These are phyloP conservation scores for Teratosphaeriaceae sp. DNA, from an alignment of 2,329 filamentous ascomycete species.

Conservation along the genomic window DNA sequence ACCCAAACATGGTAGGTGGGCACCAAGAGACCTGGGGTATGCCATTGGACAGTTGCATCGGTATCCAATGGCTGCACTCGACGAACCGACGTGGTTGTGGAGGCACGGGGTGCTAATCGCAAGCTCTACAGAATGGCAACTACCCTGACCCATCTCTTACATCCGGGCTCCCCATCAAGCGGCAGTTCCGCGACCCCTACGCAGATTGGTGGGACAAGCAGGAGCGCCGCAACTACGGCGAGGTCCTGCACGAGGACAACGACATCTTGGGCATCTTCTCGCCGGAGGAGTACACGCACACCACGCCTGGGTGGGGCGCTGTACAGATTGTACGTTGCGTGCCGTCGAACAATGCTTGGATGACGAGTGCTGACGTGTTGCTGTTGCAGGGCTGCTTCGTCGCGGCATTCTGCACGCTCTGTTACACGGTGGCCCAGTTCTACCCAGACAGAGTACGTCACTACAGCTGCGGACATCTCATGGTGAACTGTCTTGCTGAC, in stretches of 20 bases:
- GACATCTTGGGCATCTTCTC: slow-evolving; percentile 88
- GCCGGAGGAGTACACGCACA: slow-evolving; percentile 82
- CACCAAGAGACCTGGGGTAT: no score
- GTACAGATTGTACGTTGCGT: slow-evolving; percentile 36
- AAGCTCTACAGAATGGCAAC: slow-evolving; percentile 64
- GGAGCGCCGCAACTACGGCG: slow-evolving; percentile 93
- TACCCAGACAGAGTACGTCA: slow-evolving; percentile 41
- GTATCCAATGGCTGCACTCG: no score
- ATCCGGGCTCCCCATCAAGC: slow-evolving; percentile 58
- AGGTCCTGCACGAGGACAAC: slow-evolving; percentile 94
- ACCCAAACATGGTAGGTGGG: slow-evolving; percentile 28
- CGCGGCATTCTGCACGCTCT: slow-evolving; percentile 34
- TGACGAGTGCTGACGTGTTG: not conserved
- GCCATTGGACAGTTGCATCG: no score
- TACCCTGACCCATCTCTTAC: slow-evolving; percentile 65
- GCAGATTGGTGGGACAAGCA: slow-evolving; percentile 97
- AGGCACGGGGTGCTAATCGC: no score
- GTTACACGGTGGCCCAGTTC: slow-evolving; percentile 31
- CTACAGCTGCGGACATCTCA: no score
- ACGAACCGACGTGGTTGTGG: no score
- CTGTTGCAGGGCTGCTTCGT: slow-evolving; percentile 34
- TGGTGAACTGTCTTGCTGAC: no score
- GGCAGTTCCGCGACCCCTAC: slow-evolving; percentile 87
- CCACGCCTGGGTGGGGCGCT: slow-evolving; percentile 62
- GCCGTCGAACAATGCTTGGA: not conserved